Conservation (phyloP, 163 green algal genomes). For the Smithsoniella earleae region DNA sequence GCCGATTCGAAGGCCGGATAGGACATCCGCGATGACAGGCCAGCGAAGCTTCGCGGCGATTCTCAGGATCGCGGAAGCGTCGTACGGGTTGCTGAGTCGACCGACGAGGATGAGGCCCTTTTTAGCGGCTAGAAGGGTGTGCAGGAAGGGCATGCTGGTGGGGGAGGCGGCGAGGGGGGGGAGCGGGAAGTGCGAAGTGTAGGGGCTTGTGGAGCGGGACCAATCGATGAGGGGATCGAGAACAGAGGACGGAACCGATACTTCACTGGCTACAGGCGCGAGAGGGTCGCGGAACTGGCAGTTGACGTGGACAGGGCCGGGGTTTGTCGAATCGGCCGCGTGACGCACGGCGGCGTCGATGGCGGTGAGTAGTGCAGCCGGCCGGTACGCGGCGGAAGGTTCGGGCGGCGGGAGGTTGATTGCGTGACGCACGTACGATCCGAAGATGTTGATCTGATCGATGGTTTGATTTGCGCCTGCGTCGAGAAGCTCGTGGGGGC, state of each 20-base stretch:
- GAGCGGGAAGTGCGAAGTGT: constrained; percentile 39
- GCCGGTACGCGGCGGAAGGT: constrained; percentile 37
- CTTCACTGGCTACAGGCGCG: constrained; percentile 42
- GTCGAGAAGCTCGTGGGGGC: constrained; percentile 79
- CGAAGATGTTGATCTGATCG: constrained; percentile 93
- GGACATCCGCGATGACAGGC: constrained; percentile 77
- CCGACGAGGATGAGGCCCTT: constrained; percentile 69
- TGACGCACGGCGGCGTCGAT: constrained; percentile 52
- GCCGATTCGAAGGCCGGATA: constrained; percentile 75
- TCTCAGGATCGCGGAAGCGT: constrained; percentile 48
- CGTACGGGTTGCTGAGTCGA: constrained; percentile 46
- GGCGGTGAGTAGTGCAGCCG: constrained; percentile 61
- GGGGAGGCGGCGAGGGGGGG: background rate
- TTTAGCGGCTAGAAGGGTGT: too few relatives aligned
- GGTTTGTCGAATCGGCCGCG: background rate
- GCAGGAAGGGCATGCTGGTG: background rate
- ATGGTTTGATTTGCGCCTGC: constrained; percentile 94
- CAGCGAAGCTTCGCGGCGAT: constrained; percentile 63
- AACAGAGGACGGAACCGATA: too few relatives aligned
- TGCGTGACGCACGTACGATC: constrained; percentile 62
- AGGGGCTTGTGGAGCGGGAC: constrained; percentile 45
- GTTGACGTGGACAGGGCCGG: constrained; percentile 88
- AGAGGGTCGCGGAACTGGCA: constrained; percentile 89
- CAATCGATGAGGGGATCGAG: constrained; percentile 55
- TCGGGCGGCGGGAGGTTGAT: constrained; percentile 62